Base-by-base conservation (phyloP, 1,284 basidiomycete genomes). In the Meira nashicola region DNA sequence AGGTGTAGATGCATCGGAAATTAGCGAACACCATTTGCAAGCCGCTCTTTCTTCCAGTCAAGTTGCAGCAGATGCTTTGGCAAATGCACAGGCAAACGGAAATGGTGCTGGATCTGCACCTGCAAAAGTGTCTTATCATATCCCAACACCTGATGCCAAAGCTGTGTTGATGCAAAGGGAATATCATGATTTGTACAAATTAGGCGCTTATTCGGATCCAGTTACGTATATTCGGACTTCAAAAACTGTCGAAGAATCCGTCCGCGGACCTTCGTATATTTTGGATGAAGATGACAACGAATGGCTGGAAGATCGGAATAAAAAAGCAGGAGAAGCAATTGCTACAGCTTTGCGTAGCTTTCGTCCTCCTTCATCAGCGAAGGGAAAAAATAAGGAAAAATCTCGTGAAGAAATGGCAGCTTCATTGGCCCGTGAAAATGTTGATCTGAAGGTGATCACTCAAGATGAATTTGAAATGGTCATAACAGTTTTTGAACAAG, bases 241-340 rank as follows among this genome's bases (percentile, higher is more conserved):
- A 9, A 86, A 90, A 70, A 92, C 90, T 1, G 86, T 90, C 64
- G 95, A 99, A 75, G 92, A 96, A 71, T 86, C 86, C 1, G 77
- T 76, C 68, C 62, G 59, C 19, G 82, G 82, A 2, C 90, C 87
- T 75, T 85, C 86, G 4, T 97, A 98, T 78, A 89, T 87, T 70
- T 89, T 97, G 87, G 95, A 98, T 74, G 95, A 98, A 78, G 88
- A 90, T 40, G 95, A 98, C 80, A 86, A 89, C 69, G 88, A 89
- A 59, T 98, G 94, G 93, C 84, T 98, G 40, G 87, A 89, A 64
- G 88, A 86, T 78, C 91, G 91, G 77, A 97, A 97, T 71, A 87
- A 89, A 68, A 86, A 89, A 66, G 89, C 89, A 1, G 85, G 89
- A 51, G 89, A 90, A 17, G 90, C 92, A 75, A 88, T 90, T 14